Conservation (phyloP, 768 basidiomycete genomes). For the Erythrobasidium yunnanense region DNA sequence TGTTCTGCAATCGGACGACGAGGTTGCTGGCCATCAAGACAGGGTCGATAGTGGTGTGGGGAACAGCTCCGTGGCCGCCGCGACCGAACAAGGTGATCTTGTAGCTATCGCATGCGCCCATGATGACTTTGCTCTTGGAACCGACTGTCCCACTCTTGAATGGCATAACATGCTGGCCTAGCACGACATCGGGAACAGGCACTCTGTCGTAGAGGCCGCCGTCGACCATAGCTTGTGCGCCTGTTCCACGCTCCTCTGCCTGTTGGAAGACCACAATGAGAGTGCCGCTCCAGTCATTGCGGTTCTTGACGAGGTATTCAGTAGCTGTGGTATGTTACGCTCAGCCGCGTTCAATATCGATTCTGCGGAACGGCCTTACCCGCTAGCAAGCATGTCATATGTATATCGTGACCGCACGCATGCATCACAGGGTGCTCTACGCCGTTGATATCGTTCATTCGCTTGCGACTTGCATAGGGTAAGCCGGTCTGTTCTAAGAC, state of each 20-base stretch:
- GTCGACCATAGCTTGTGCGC: slow-evolving; percentile 10
- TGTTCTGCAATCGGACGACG: neutral
- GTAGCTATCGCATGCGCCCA: slow-evolving; percentile 6
- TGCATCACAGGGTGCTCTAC: slow-evolving; percentile 2
- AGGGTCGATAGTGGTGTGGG: slow-evolving; percentile 4
- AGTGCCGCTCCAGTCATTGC: neutral
- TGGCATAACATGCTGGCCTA: slow-evolving; percentile 7
- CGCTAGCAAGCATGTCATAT: slow-evolving; percentile 6
- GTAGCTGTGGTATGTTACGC: neutral
- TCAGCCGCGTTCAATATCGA: neutral
- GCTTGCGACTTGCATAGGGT: neutral
- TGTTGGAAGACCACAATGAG: slow-evolving; percentile 7
- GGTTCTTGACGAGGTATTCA: neutral
- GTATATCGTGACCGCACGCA: slow-evolving; percentile 12
- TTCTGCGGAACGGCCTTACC: neutral
- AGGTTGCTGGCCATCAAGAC: slow-evolving; percentile 2
- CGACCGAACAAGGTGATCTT: neutral
- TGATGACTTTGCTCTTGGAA: neutral
- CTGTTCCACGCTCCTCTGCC: neutral
- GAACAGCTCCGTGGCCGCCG: neutral
- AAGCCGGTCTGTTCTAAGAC: slow-evolving; percentile 2
- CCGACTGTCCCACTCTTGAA: neutral
- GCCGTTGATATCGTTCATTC: neutral
- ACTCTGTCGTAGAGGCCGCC: slow-evolving; percentile 2
- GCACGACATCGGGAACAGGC: neutral